phyloP scores from a whole-genome alignment of 257 asterid species.

The Lavandula angustifolia region DNA sequence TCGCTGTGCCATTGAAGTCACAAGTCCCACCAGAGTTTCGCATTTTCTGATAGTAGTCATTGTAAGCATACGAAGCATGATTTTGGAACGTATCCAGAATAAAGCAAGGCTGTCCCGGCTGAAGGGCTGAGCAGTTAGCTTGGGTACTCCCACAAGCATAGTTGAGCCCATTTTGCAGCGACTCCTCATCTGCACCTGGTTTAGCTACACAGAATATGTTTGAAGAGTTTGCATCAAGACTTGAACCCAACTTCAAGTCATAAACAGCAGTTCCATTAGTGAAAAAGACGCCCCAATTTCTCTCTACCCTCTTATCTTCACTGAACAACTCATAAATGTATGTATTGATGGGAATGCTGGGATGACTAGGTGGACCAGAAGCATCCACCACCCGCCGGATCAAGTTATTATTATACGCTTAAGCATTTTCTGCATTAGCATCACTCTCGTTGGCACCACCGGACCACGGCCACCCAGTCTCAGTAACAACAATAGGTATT shows the following conservation, averaged over 20 bases:
- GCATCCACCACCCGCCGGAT: slow-evolving; percentile 60
- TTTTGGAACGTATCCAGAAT: slow-evolving; percentile 56
- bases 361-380: slow-evolving; percentile 82
- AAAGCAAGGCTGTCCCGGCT: slow-evolving; percentile 72
- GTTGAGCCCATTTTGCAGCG: slow-evolving; percentile 56
- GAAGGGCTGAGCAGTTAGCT: slow-evolving; percentile 73
- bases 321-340: slow-evolving; percentile 74
- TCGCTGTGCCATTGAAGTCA: slow-evolving; percentile 75
- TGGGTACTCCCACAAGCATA: slow-evolving; percentile 89
- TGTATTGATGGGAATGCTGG: slow-evolving; percentile 43
- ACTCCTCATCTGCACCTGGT: slow-evolving; percentile 53
- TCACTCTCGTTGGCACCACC: slow-evolving; percentile 62
- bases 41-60: slow-evolving; percentile 76
- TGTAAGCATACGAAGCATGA: slow-evolving; percentile 87
- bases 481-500: slow-evolving; percentile 71
- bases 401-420: slow-evolving; percentile 59
- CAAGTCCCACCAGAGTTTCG: slow-evolving; percentile 69
- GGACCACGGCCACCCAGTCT: slow-evolving; percentile 86
- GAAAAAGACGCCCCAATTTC: slow-evolving; percentile 69
- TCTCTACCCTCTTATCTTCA: slow-evolving; percentile 67
- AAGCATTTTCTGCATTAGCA: slow-evolving; percentile 60
- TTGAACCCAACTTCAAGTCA: slow-evolving; percentile 42
- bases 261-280: slow-evolving; percentile 63
- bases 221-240: slow-evolving; percentile 45
- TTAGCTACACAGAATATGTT: slow-evolving; percentile 60